Conservation (phyloP, 176 grass and related monocot species). For the Pharus latifolius region DNA sequence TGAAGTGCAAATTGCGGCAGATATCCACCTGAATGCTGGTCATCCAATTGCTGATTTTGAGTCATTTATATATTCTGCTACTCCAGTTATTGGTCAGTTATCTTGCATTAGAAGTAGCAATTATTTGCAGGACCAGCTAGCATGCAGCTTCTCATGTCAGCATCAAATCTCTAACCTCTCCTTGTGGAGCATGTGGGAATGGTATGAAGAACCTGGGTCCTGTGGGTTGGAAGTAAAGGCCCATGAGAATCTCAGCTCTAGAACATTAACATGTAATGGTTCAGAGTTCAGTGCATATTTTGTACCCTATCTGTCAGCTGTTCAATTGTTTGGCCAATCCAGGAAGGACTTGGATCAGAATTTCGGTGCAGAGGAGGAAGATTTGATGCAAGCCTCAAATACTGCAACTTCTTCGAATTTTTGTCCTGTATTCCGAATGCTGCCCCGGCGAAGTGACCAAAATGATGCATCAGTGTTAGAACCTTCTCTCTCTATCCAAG, state of each 20-base stretch:
- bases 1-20: slow-evolving; percentile 2
- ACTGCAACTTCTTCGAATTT: neutral
- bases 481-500: neutral
- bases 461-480: neutral
- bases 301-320: slow-evolving; percentile 39
- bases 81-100: slow-evolving; percentile 28
- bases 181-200: slow-evolving; percentile 30
- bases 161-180: slow-evolving; percentile 6
- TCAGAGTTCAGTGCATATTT: slow-evolving; percentile 27
- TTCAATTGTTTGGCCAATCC: slow-evolving; percentile 37
- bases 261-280: neutral
- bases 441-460: neutral
- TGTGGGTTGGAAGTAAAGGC: slow-evolving; percentile 35
- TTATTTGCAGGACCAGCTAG: neutral
- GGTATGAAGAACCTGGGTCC: slow-evolving; percentile 38
- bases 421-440: no score
- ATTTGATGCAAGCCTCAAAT: neutral
- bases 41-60: slow-evolving; percentile 27
- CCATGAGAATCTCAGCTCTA: neutral
- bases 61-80: slow-evolving; percentile 28
- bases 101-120: neutral
- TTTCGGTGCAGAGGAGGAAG: neutral
- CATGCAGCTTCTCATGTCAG: neutral
- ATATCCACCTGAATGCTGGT: neutral
- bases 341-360: neutral